Conservation (phyloP, 2,329 filamentous ascomycete genomes). For the Sclerotinia nivalis region DNA sequence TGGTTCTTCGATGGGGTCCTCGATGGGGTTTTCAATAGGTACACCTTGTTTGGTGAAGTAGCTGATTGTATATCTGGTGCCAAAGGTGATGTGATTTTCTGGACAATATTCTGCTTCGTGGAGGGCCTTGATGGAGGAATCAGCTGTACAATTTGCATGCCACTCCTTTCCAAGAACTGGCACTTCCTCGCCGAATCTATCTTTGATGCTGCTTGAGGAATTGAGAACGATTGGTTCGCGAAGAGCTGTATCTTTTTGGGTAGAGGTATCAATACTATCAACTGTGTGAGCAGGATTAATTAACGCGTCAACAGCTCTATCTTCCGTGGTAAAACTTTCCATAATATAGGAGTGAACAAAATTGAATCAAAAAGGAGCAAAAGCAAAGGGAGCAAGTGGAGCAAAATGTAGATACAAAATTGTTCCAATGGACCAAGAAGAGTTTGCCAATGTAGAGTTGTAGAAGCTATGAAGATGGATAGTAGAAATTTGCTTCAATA, state of each 20-base stretch:
- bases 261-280: background rate
- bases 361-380: constrained; percentile 17
- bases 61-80: constrained; percentile 14
- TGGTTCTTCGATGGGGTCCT: background rate
- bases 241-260: background rate
- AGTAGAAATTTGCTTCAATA: background rate
- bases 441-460: constrained; percentile 26
- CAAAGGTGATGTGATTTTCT: constrained; percentile 1
- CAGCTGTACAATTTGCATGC: background rate
- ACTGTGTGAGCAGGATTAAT: constrained; percentile 37
- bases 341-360: constrained; percentile 30
- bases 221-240: constrained; percentile 29
- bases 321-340: constrained; percentile 29
- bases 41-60: constrained; percentile 10
- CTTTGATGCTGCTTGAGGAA: constrained; percentile 34
- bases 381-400: constrained; percentile 23
- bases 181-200: background rate
- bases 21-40: background rate
- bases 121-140: background rate
- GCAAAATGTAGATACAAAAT: constrained; percentile 41
- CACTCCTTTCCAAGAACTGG: background rate
- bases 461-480: background rate
- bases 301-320: constrained; percentile 26
- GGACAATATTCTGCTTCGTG: background rate
- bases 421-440: constrained; percentile 40